A percentile compares a stretch with the other conserved stretches of the same genome.
Evolutionary conservation across 495 filamentous ascomycete genomes (phyloP).

Genomic region (Xeromyces bisporus): DNA sequence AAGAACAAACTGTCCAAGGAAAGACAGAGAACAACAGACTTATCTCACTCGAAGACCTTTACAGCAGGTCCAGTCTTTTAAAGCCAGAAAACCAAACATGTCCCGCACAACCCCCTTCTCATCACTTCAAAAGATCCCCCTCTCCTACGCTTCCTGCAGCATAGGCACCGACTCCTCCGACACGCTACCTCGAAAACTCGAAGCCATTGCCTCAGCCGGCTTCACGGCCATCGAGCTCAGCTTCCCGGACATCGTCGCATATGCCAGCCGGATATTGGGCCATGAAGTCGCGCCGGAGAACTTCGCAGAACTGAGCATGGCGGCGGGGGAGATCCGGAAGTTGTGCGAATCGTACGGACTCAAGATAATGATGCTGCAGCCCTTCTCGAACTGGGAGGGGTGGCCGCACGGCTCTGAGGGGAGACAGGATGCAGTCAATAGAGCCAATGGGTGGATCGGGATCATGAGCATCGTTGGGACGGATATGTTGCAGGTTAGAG

Average conservation of each 20-base stretch:
- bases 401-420: constrained; percentile 43
- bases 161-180: constrained; percentile 35
- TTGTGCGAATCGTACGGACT: constrained; percentile 37
- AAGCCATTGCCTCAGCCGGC: constrained; percentile 47
- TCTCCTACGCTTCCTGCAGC: constrained; percentile 48
- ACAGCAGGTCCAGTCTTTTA: background rate
- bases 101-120: constrained; percentile 5
- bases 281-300: constrained; percentile 35
- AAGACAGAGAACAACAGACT: background rate
- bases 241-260: constrained; percentile 56
- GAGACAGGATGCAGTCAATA: constrained; percentile 45
- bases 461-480: constrained; percentile 57
- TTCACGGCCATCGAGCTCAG: constrained; percentile 59
- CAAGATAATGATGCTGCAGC: constrained; percentile 57
- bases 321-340: constrained; percentile 32
- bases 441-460: constrained; percentile 50
- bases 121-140: constrained; percentile 34
- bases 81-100: constrained; percentile 4
- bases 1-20: background rate
- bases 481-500: constrained; percentile 61
- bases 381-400: constrained; percentile 68
- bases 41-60: background rate
- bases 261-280: constrained; percentile 34
- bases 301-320: constrained; percentile 35
- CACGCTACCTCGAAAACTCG: constrained; percentile 45